Conservation (phyloP, 208 protist species). For the Wallacemonas rigidus region DNA sequence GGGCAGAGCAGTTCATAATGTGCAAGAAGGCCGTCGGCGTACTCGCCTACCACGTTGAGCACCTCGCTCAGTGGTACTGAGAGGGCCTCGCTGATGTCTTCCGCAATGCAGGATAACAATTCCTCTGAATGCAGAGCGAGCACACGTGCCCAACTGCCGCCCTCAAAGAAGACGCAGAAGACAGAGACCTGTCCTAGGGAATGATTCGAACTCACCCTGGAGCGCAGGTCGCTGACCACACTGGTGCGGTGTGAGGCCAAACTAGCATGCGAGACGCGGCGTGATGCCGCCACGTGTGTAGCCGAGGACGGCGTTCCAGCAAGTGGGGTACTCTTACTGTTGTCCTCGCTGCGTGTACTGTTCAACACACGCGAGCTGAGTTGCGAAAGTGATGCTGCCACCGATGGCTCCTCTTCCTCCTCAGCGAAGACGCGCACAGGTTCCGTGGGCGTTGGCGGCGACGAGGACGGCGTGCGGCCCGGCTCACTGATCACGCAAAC, state of each 20-base stretch:
- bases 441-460: not conserved
- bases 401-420: not conserved
- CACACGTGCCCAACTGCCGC: slow-evolving; percentile 14
- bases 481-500: not conserved
- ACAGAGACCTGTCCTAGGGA: not conserved
- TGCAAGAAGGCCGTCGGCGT: slow-evolving; percentile 13
- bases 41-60: not conserved
- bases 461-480: not conserved
- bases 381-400: not conserved
- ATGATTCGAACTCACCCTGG: not conserved
- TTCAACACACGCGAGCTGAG: not conserved
- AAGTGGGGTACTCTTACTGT: not conserved
- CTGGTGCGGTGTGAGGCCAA: slow-evolving; percentile 3
- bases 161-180: slow-evolving; percentile 16
- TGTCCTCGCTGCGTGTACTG: not conserved
- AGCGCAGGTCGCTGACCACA: not conserved
- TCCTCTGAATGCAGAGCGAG: not conserved
- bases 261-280: slow-evolving; percentile 3
- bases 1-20: slow-evolving; percentile 14
- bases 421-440: not conserved
- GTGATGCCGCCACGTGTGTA: not conserved
- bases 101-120: not conserved
- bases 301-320: not conserved
- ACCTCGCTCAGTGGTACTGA: not conserved
- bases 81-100: slow-evolving; percentile 2